Conservation (phyloP, 1,284 basidiomycete species). For the Cutaneotrichosporon sp. region DNA sequence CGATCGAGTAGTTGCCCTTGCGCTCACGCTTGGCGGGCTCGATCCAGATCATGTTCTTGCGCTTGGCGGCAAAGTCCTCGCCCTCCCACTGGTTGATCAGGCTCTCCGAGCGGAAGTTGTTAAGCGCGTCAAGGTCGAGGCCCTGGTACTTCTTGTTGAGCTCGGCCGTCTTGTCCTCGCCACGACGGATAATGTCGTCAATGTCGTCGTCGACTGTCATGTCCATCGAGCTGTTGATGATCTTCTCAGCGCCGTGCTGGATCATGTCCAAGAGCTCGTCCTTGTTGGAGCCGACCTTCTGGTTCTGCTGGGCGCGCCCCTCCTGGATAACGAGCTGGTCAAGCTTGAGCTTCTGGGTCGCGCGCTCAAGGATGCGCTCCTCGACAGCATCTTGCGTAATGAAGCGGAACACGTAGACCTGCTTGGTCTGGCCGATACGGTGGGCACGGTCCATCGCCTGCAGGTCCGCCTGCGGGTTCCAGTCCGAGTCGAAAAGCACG, state of each 20-base stretch:
- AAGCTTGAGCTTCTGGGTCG: constrained; percentile 92
- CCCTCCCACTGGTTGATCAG: constrained; percentile 92
- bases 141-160: constrained; percentile 91
- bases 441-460: constrained; percentile 99
- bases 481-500: constrained; percentile 96
- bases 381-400: constrained; percentile 96
- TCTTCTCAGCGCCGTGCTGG: constrained; percentile 94
- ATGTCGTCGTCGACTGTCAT: constrained; percentile 89
- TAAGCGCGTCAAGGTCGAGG: constrained; percentile 90
- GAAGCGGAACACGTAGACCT: constrained; percentile 97
- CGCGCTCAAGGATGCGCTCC: constrained; percentile 94
- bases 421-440: constrained; percentile 97
- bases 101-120: constrained; percentile 94
- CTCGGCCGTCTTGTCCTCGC: constrained; percentile 86
- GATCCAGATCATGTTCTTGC: constrained; percentile 70
- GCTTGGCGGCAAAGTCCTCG: constrained; percentile 75
- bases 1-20: constrained; percentile 93
- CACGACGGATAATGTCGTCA: constrained; percentile 87
- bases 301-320: constrained; percentile 64
- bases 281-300: constrained; percentile 76
- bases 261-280: constrained; percentile 99
- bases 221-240: constrained; percentile 72
- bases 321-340: constrained; percentile 99
- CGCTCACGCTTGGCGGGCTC: constrained; percentile 94
- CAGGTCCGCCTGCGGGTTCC: constrained; percentile 98